These are phyloP conservation scores for Fusarium nisikadoi DNA, from an alignment of 2,329 filamentous ascomycete genomes.

Conservation along the genomic window DNA sequence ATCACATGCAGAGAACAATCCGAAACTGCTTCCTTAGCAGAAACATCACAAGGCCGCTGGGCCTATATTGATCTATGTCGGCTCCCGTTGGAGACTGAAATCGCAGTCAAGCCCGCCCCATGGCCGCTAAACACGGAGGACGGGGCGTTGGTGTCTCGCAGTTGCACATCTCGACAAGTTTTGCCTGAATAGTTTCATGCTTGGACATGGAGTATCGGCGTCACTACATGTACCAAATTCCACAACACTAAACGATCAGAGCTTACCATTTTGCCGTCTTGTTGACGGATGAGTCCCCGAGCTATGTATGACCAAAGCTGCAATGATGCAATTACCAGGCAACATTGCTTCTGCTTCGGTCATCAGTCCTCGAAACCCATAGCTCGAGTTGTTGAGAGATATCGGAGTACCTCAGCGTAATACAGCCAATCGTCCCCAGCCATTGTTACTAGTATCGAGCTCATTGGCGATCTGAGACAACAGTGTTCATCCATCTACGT, in stretches of 20 bases:
- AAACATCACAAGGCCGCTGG: conserved; percentile 40
- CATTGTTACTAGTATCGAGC: conserved; percentile 27
- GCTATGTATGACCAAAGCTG: conserved; percentile 36
- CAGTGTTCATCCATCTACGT: conserved; percentile 26
- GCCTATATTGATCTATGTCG: conserved; percentile 35
- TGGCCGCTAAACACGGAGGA: conserved; percentile 9
- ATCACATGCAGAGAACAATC: conserved; percentile 31
- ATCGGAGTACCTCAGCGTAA: conserved; percentile 13
- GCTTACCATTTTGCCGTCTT: conserved; percentile 12
- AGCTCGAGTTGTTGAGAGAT: conserved; percentile 34
- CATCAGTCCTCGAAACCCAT: conserved; percentile 25
- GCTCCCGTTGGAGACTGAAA: conserved; percentile 34
- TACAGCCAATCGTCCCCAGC: conserved; percentile 24
- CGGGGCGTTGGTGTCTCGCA: conserved; percentile 4
- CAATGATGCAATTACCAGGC: conserved; percentile 34
- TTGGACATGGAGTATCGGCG: conserved; percentile 30
- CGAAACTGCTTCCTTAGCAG: conserved; percentile 20
- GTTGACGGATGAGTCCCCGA: conserved; percentile 15
- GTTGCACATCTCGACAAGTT: conserved; percentile 40
- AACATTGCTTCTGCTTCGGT: conserved; percentile 17
- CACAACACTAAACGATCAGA: conserved; percentile 12
- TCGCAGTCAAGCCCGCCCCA: conserved; percentile 23
- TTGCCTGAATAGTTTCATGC: conserved; percentile 35
- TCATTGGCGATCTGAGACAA: conserved; percentile 34
- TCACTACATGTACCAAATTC: conserved; percentile 32